Evolutionary conservation across 495 filamentous ascomycete genomes (phyloP), one percentile per base, ranked within the genome.

Genomic region (Hypoxylon perforatum): DNA sequence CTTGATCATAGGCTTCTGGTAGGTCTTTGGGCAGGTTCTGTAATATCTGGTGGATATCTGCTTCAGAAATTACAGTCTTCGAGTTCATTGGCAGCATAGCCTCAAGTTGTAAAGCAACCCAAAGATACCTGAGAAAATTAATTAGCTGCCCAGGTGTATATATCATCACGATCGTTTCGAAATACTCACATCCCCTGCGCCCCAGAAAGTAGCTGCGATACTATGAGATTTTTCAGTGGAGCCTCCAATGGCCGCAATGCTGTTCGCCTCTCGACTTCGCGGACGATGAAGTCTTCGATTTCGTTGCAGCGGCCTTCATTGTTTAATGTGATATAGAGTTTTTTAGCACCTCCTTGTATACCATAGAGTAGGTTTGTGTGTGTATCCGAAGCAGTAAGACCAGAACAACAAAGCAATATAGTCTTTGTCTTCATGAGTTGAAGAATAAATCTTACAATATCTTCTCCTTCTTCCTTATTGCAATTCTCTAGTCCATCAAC

Each of bases 401-500:
- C 36, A 14, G 12, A 39, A 14, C 3, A 7, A 14, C 36, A 39
- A 39, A 39, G 36, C 36, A 39, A 39, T 12, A 5, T 14, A 5
- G 5, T 5, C 4, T 39, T 39, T 39, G 11, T 39, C 36, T 39
- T 5, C 36, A 39, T 39, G 36, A 39, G 36, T 3, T 39, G 10
- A 39, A 14, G 15, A 14, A 39, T 8, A 39, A 14, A 7, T 5
- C 3, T 39, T 8, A 39, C 15, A 14, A 39, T 39, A 39, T 5
- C 36, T 12, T 39, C 36, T 5, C 10, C 4, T 14, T 39, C 36
- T 3, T 39, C 4, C 4, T 14, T 39, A 39, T 14, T 39, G 5
- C 74, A 78, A 60, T 77, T 68, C 55, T 77, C 75, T 36, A 78
- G 25, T n/a, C 73, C 76, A 52, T 78, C 75, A 50, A 78, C 61